phyloP scores from a whole-genome alignment of 139 green algal genomes.

The Chlorella sorokiniana region DNA sequence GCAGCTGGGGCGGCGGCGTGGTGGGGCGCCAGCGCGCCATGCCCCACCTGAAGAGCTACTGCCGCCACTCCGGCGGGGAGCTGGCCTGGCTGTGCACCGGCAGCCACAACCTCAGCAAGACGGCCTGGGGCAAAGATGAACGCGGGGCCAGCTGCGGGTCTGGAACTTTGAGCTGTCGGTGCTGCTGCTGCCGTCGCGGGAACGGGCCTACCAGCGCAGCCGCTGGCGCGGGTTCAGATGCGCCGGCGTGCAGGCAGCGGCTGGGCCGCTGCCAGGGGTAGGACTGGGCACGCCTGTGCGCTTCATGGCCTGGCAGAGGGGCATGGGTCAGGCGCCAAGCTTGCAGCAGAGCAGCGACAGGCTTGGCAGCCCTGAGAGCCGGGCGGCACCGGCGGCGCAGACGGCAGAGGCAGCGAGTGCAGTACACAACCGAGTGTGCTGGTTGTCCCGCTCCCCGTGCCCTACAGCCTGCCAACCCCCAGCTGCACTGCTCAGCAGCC shows the following conservation, averaged over 20 bases:
- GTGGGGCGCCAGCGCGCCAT: constrained; percentile 60
- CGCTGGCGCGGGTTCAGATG: constrained; percentile 4
- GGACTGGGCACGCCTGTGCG: background rate
- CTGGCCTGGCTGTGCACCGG: constrained; percentile 66
- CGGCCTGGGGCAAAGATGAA: constrained; percentile 77
- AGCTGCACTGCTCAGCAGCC: background rate
- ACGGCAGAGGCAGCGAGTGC: too few species aligned
- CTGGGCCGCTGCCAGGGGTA: background rate
- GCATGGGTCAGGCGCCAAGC: background rate
- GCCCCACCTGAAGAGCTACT: constrained; percentile 82
- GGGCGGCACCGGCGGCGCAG: too few species aligned
- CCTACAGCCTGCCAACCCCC: background rate
- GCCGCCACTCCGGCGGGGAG: constrained; percentile 13
- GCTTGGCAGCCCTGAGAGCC: too few species aligned
- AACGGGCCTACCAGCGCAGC: constrained; percentile 44
- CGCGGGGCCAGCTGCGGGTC: constrained; percentile 52
- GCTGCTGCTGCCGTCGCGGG: constrained; percentile 58
- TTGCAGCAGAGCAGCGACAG: background rate
- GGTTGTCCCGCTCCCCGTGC: background rate
- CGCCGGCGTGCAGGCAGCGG: background rate
- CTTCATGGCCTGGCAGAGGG: background rate
- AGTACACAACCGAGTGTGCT: too few species aligned
- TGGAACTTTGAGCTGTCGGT: constrained; percentile 78
- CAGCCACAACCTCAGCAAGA: constrained; percentile 80
- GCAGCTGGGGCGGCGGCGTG: constrained; percentile 18